These are phyloP conservation scores for Suhomyces kunorum DNA, from an alignment of 1,139 yeast species.

Conservation along the genomic window DNA sequence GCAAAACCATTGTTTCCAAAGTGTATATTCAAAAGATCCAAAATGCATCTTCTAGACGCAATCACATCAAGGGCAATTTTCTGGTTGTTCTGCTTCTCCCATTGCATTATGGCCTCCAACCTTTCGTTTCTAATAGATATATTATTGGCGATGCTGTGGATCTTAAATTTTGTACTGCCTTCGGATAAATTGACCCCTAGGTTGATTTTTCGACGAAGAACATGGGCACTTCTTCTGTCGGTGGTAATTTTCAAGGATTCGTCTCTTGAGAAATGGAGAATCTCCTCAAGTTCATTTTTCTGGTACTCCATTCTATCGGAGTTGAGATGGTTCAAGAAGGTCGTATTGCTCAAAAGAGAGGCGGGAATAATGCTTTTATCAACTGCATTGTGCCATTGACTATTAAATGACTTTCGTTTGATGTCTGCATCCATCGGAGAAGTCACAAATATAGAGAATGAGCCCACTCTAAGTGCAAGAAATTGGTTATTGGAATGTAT, in stretches of 20 bases:
- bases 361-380: too few species aligned
- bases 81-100: constrained; percentile 1
- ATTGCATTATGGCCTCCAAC: constrained; percentile 1
- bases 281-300: neutral
- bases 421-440: too few species aligned
- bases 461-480: too few species aligned
- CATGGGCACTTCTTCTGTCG: neutral
- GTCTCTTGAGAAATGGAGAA: neutral
- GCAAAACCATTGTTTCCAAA: neutral
- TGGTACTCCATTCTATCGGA: neutral
- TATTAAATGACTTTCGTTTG: too few species aligned
- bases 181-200: neutral
- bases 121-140: neutral
- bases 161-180: neutral
- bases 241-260: neutral
- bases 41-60: constrained; percentile 4
- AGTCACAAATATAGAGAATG: too few species aligned
- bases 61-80: neutral
- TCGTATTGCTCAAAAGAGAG: neutral
- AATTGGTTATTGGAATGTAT: too few species aligned
- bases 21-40: neutral
- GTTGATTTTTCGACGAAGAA: neutral
- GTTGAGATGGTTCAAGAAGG: too few species aligned
- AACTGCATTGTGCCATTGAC: too few species aligned
- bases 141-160: neutral